Evolutionary conservation across 148 eudicot species (phyloP).

Genomic region (Silene latifolia): DNA sequence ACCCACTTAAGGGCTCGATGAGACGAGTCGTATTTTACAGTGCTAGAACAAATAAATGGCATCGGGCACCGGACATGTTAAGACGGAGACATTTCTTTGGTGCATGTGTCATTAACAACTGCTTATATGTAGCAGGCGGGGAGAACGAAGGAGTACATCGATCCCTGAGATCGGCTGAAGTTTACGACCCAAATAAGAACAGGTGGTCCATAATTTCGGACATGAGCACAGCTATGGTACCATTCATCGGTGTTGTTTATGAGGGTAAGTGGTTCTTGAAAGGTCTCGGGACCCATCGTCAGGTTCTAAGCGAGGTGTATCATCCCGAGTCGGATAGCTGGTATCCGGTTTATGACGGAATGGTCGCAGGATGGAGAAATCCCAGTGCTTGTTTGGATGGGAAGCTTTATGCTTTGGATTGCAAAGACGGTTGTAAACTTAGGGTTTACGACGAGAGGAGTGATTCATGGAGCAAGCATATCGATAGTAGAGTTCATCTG

Average conservation of each 20-base stretch:
- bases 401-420: slow-evolving; percentile 74
- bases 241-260: slow-evolving; percentile 81
- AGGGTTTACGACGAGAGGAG: slow-evolving; percentile 65
- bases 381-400: slow-evolving; percentile 65
- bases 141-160: slow-evolving; percentile 73
- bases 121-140: slow-evolving; percentile 91
- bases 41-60: slow-evolving; percentile 94
- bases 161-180: slow-evolving; percentile 79
- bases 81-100: slow-evolving; percentile 81
- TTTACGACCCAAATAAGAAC: slow-evolving; percentile 78
- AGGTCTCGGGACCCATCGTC: slow-evolving; percentile 78
- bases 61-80: slow-evolving; percentile 92
- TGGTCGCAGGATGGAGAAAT: slow-evolving; percentile 89
- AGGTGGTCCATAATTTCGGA: slow-evolving; percentile 79
- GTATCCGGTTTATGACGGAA: slow-evolving; percentile 66
- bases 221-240: slow-evolving; percentile 90
- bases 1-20: slow-evolving; percentile 91
- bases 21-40: slow-evolving; percentile 86
- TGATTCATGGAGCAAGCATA: slow-evolving; percentile 72
- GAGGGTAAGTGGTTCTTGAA: slow-evolving; percentile 88
- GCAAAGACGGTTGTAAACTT: slow-evolving; percentile 87
- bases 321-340: slow-evolving; percentile 69
- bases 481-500: slow-evolving; percentile 70
- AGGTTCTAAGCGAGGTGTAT: slow-evolving; percentile 78
- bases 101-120: slow-evolving; percentile 85